These are phyloP conservation scores for Geotrichum phurueaensis DNA, from an alignment of 1,139 yeast genomes.

Conservation along the genomic window DNA sequence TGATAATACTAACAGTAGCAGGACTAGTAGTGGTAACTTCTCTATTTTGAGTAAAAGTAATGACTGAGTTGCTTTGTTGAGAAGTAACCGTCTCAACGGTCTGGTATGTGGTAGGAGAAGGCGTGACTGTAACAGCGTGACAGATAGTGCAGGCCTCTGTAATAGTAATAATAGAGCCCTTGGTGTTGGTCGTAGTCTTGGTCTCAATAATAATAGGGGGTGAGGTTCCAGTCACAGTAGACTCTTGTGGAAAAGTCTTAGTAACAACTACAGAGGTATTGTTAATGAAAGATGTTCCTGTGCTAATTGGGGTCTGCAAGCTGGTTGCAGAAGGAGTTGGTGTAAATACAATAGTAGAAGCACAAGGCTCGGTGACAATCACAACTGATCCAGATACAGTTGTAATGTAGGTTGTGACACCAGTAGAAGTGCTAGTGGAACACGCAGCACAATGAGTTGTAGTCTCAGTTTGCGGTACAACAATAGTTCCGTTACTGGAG, in stretches of 20 bases:
- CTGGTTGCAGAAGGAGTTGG: background rate
- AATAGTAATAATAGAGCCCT: slow-evolving; percentile 1
- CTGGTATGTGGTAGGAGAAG: background rate
- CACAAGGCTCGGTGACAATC: slow-evolving; percentile 1
- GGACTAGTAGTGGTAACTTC: background rate
- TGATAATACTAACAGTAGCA: background rate
- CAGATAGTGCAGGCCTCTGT: slow-evolving; percentile 10
- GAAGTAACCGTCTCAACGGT: background rate
- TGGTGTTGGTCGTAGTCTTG: background rate
- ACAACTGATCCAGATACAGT: background rate
- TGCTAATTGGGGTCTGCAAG: too few species aligned
- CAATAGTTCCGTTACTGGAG: background rate
- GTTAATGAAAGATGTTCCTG: background rate
- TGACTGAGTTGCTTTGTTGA: background rate
- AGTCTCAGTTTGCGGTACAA: background rate
- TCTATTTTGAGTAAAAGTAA: background rate
- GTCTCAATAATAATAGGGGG: slow-evolving; percentile 1
- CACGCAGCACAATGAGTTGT: background rate
- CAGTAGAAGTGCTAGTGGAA: background rate
- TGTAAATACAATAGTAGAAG: background rate
- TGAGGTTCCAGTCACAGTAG: background rate
- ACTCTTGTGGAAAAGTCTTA: background rate
- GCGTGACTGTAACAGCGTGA: slow-evolving; percentile 4
- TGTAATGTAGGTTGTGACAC: background rate
- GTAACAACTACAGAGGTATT: background rate